Evolutionary conservation across 2,329 filamentous ascomycete genomes (phyloP), one percentile per base, ranked within the genome.

Genomic region (Cladosporium austrohemisphaericum): DNA sequence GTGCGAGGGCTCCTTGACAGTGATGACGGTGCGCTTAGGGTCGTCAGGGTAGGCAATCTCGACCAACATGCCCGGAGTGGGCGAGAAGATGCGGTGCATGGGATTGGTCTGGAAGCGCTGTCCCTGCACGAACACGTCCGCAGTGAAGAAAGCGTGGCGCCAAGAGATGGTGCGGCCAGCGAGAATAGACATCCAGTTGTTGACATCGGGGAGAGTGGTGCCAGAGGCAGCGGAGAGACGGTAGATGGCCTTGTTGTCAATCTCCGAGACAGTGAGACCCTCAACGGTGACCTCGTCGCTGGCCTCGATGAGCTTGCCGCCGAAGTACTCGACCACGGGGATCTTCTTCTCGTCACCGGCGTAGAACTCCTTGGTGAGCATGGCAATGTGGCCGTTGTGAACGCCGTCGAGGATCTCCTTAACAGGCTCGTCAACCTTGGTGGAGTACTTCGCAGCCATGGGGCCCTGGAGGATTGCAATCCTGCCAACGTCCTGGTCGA

Each of bases 41-140:
- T 95, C 84, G 52, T 92, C 85, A 18, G 92, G 90, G 64, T 92
- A 74, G 18, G 78, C 69, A 54, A 98, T 87, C 72, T 98, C 93
- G 26, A 98, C 88, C 52, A 90, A 85, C 69, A 97, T 82, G 38
- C 93, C 93, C 26, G 84, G 84, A 11, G 83, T 81, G 11, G 93
- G 93, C 9, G 88, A 85, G 57, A 97, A 92, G 52, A 98, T 90
- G 50, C 92, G 84, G 66, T 85, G 86, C 73, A 96, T 86, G 0
- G 93, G 94, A 72, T 98, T 98, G 51, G 89, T 95, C 74, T 97
- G 89, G 75, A 95, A 97, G 65, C 94, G 90, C 68, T 95, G 86
- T 13, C 91, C 93, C 70, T 98, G 93, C 4, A 96, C 88, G 57
- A 96, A 85, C 22, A 96, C 86, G 58, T 98, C 92, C 0, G 91